A percentile compares a stretch with the other conserved stretches of the same genome.
Evolutionary conservation across 495 filamentous ascomycete genomes (phyloP).

Genomic region (Pseudomonodictys pantanalensis): DNA sequence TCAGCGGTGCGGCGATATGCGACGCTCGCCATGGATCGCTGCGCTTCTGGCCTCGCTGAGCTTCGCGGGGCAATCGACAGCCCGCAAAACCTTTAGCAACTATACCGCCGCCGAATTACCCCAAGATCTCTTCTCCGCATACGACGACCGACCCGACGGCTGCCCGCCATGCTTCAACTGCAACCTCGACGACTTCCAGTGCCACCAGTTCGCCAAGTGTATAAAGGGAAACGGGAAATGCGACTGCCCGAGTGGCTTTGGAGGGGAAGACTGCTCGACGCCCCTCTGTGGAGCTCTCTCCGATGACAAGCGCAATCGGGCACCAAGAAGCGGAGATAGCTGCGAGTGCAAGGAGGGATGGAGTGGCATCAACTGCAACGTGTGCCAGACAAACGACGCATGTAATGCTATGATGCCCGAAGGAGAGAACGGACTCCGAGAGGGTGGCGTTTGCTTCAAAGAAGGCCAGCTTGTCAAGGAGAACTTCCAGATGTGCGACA

Average conservation of each 20-base stretch:
- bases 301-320: constrained; percentile 65
- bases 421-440: too few species aligned
- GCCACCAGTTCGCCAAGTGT: constrained; percentile 82
- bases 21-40: constrained; percentile 21
- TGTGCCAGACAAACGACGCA: constrained; percentile 77
- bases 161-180: constrained; percentile 91
- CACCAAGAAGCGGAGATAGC: constrained; percentile 60
- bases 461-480: constrained; percentile 86
- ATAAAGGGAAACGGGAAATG: constrained; percentile 87
- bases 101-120: constrained; percentile 34
- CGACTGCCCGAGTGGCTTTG: constrained; percentile 85
- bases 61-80: constrained; percentile 7
- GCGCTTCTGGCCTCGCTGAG: constrained; percentile 18
- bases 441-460: constrained; percentile 86
- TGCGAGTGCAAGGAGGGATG: constrained; percentile 93
- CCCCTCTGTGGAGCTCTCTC: constrained; percentile 88
- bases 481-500: constrained; percentile 97
- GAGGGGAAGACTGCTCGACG: constrained; percentile 83
- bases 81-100: constrained; percentile 26
- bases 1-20: constrained; percentile 22
- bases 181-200: constrained; percentile 84
- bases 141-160: constrained; percentile 57
- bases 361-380: constrained; percentile 98
- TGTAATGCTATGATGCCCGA: constrained; percentile 83
- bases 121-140: constrained; percentile 46